Percentiles rank a stretch among this genome's conserved stretches.
Evolutionary conservation across 2,329 filamentous ascomycete genomes (phyloP).

Genomic region (Grosmannia penicillata): DNA sequence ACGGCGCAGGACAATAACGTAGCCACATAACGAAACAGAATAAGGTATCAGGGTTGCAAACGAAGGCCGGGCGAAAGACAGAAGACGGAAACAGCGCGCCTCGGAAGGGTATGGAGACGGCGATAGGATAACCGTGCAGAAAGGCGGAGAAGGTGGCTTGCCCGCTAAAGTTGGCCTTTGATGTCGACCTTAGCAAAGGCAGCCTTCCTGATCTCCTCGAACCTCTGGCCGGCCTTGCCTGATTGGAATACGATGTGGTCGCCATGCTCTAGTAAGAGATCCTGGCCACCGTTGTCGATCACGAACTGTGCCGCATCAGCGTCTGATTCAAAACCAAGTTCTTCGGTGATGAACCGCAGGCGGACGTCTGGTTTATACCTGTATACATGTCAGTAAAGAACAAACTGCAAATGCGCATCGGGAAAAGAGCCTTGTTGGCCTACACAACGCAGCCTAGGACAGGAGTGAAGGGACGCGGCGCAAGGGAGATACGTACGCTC

Average conservation of each 20-base stretch:
- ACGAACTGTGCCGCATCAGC: constrained; percentile 84
- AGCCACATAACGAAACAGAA: too few species aligned
- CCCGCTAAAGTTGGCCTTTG: constrained; percentile 77
- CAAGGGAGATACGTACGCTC: constrained; percentile 52
- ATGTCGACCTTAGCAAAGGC: constrained; percentile 88
- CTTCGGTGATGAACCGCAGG: constrained; percentile 84
- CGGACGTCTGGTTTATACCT: constrained; percentile 90
- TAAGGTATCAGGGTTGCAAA: too few species aligned
- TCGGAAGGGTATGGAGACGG: background rate
- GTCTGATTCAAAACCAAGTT: constrained; percentile 90
- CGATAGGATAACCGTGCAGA: background rate
- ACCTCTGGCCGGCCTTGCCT: constrained; percentile 55
- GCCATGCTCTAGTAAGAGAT: constrained; percentile 62
- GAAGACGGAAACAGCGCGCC: background rate
- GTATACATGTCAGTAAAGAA: constrained; percentile 1
- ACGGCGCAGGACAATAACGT: too few species aligned
- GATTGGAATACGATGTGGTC: constrained; percentile 61
- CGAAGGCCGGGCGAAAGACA: background rate
- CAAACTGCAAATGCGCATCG: background rate
- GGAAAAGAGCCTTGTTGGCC: too few species aligned
- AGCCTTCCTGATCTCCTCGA: constrained; percentile 56
- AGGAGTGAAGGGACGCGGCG: too few species aligned
- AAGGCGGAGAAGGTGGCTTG: constrained; percentile 2
- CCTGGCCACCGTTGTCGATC: constrained; percentile 60
- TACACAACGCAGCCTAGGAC: too few species aligned